Conservation (phyloP, 2,329 filamentous ascomycete species). For the Penicillium freii region DNA sequence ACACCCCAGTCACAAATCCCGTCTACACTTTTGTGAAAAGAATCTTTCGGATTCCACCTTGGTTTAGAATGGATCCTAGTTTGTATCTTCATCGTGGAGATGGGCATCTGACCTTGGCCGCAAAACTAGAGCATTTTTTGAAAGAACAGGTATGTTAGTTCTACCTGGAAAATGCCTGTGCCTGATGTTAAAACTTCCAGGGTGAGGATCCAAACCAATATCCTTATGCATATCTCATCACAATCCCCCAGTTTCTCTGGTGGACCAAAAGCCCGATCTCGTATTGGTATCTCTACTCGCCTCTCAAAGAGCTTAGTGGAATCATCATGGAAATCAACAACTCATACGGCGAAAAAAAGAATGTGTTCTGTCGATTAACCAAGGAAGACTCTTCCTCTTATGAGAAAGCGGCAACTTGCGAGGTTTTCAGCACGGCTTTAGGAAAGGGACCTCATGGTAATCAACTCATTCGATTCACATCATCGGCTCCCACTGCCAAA, state of each 20-base stretch:
- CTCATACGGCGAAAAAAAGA: neutral
- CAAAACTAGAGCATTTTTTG: neutral
- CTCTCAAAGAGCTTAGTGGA: neutral
- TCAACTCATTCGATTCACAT: neutral
- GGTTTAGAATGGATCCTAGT: neutral
- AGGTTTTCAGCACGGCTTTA: neutral
- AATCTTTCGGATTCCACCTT: neutral
- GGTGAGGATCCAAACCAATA: neutral
- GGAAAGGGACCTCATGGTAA: neutral
- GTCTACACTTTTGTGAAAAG: neutral
- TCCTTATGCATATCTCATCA: neutral
- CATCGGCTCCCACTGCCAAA: neutral
- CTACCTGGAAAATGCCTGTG: neutral
- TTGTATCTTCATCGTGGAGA: neutral
- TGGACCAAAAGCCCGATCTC: neutral
- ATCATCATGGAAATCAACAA: neutral
- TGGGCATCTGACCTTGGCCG: neutral
- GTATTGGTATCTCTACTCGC: neutral
- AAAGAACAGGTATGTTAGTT: neutral
- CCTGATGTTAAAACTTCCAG: neutral
- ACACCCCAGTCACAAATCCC: neutral
- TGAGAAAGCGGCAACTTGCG: neutral
- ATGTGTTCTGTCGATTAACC: neutral
- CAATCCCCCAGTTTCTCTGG: neutral
- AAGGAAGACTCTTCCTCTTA: neutral